Base-by-base conservation (phyloP, 176 grass and related monocot genomes). In the Avena sativa region DNA sequence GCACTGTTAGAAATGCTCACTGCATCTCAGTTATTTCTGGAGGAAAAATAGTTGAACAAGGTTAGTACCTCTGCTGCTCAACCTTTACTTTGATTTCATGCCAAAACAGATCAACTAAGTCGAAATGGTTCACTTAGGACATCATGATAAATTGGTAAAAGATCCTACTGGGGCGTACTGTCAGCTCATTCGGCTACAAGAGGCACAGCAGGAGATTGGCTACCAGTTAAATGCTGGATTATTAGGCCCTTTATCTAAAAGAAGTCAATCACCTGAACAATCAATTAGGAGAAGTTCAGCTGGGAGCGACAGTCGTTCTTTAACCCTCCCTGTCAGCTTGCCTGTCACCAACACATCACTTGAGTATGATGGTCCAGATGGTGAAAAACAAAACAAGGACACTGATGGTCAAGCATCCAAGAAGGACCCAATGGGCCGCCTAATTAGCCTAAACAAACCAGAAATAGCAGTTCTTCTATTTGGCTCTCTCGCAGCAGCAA, bases 21-120 rank as follows among this genome's bases (percentile, higher is more conserved):
- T 76, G 79, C 82, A 86, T 92, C 19, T 86, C 87, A 49, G 91
- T 96, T 47, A 71, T 96, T 81, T 83, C 88, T 47, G 51, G 88
- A 86, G 94, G 94, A 66, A 92, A 91, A 86, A 76, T 96, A 73
- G 62, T 90, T 3, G 94, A 96, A 90, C 90, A 96, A 93, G 90
- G 92, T 97, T 44, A 87, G 49, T 36, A 12, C 71, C 21, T 78
- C 43, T 56, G n/a, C 23, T 60, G 19, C 34, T 57, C 10, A 34
- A 70, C 52, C 53, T 71, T 14, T 85, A 79, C 2, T 38, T 72
- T 85, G n/a, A 48, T 84, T 72, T 32, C 68, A 34, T 79, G 81
- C n/a, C 3, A 69, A 56, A 85, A 71, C 1, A 84, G 73, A 68
- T 86, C 19, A 68, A 79, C 20, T 20, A 86, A 30, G 52, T 75